Percentiles rank a stretch among this genome's conserved stretches.
These are phyloP conservation scores for Capsella rubella DNA, from an alignment of 441 rosid genomes.

Conservation along the genomic window DNA sequence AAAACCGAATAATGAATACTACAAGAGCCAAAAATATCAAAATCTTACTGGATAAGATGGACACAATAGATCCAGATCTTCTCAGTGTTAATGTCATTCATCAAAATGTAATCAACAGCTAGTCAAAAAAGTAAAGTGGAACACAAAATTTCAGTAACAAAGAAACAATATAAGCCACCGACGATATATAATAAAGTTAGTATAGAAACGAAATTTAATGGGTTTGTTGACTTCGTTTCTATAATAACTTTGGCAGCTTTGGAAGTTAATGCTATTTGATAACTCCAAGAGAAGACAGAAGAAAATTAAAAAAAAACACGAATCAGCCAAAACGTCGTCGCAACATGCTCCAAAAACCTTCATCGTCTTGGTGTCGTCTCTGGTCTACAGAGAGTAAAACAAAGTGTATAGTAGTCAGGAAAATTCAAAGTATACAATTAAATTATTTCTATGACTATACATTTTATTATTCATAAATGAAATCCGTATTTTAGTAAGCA, in stretches of 20 bases:
- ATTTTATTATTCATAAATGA: constrained; percentile 20
- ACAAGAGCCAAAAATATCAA: neutral
- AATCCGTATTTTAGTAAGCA: constrained; percentile 35
- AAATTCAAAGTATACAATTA: neutral
- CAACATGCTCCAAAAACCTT: constrained; percentile 7
- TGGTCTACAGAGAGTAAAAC: neutral
- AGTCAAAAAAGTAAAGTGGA: neutral
- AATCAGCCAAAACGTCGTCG: constrained; percentile 23
- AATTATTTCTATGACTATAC: neutral
- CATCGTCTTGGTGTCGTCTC: constrained; percentile 20
- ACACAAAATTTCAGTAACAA: constrained; percentile 16
- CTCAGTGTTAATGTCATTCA: neutral
- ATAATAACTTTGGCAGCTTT: constrained; percentile 44
- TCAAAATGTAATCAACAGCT: constrained; percentile 23
- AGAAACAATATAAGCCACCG: constrained; percentile 21
- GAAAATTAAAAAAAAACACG: neutral
- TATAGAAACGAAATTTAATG: constrained; percentile 43
- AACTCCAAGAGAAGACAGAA: constrained; percentile 17
- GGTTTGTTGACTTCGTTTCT: constrained; percentile 45
- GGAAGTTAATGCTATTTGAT: constrained; percentile 35
- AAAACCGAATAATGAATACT: neutral
- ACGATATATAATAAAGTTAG: constrained; percentile 38
- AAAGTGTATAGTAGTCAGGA: constrained; percentile 15
- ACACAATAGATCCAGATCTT: constrained; percentile 6
- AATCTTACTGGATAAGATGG: neutral